These are phyloP conservation scores for Leishmania lainsoni DNA, from an alignment of 208 protist genomes.

Conservation along the genomic window DNA sequence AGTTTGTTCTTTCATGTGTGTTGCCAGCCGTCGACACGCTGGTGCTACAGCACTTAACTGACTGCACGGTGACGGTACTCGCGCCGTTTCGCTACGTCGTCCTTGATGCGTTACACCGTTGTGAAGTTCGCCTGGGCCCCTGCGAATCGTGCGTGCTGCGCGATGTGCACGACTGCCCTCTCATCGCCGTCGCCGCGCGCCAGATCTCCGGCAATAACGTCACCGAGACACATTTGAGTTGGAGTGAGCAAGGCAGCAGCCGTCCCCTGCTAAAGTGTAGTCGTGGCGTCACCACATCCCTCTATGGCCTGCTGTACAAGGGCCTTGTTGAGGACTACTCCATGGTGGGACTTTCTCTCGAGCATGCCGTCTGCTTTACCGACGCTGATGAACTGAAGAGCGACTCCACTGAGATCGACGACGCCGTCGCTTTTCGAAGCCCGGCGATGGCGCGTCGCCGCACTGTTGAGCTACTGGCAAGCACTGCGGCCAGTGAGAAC, in stretches of 20 bases:
- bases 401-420: not conserved
- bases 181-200: constrained; percentile 44
- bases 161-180: constrained; percentile 41
- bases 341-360: constrained; percentile 52
- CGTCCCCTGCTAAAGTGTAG: constrained; percentile 8
- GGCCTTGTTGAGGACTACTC: constrained; percentile 69
- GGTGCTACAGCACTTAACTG: constrained; percentile 52
- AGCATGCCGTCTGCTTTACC: constrained; percentile 32
- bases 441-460: not conserved
- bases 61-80: constrained; percentile 59
- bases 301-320: constrained; percentile 59
- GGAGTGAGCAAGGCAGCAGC: constrained; percentile 12
- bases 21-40: constrained; percentile 43
- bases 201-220: constrained; percentile 16
- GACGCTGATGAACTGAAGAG: not conserved
- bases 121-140: constrained; percentile 60
- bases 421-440: not conserved
- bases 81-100: constrained; percentile 61
- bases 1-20: constrained; percentile 29
- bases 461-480: constrained; percentile 4
- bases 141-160: constrained; percentile 55
- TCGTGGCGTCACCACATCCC: constrained; percentile 14
- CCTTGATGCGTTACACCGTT: constrained; percentile 46
- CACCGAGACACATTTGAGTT: constrained; percentile 19
- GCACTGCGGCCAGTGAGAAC: constrained; percentile 8